phyloP scores from a whole-genome alignment of 495 filamentous ascomycete genomes.

The Ramalina intermedia region DNA sequence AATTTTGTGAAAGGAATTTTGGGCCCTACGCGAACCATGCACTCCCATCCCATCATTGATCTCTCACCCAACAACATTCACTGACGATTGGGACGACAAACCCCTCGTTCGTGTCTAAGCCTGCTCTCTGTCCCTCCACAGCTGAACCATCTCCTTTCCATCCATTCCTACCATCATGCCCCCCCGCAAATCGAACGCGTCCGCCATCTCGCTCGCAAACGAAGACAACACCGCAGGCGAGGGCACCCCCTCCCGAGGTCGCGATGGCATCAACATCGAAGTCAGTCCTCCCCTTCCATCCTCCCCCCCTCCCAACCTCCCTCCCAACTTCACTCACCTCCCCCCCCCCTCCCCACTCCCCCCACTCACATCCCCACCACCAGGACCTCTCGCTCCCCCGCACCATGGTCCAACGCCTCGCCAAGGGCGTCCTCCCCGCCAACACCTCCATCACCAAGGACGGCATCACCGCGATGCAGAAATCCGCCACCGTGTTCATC shows the following conservation, averaged over 20 bases:
- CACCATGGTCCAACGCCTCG: slow-evolving; percentile 83
- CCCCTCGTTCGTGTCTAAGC: not conserved
- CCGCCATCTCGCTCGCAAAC: slow-evolving; percentile 11
- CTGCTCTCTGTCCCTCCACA: not conserved
- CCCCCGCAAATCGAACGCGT: slow-evolving; percentile 19
- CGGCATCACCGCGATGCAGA: slow-evolving; percentile 77
- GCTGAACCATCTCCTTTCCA: not conserved
- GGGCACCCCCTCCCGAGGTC: slow-evolving; percentile 16
- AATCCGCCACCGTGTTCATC: slow-evolving; percentile 88
- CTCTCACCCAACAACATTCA: no score
- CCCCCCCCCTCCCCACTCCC: not conserved
- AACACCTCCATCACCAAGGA: slow-evolving; percentile 93
- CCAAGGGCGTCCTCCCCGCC: slow-evolving; percentile 90
- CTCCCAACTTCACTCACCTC: not conserved
- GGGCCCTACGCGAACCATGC: no score
- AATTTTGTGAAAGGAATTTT: no score
- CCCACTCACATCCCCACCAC: not conserved
- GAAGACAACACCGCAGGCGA: not conserved
- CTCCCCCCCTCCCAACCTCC: no score
- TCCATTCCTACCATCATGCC: slow-evolving; percentile 14
- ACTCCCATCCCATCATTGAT: no score
- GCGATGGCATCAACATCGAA: slow-evolving; percentile 22
- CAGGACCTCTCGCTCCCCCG: slow-evolving; percentile 87
- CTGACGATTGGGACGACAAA: no score
- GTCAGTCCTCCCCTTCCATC: slow-evolving; percentile 8